Evolutionary conservation across 2,329 filamentous ascomycete species (phyloP).

Genomic region (Ramularia collo-cygni): DNA sequence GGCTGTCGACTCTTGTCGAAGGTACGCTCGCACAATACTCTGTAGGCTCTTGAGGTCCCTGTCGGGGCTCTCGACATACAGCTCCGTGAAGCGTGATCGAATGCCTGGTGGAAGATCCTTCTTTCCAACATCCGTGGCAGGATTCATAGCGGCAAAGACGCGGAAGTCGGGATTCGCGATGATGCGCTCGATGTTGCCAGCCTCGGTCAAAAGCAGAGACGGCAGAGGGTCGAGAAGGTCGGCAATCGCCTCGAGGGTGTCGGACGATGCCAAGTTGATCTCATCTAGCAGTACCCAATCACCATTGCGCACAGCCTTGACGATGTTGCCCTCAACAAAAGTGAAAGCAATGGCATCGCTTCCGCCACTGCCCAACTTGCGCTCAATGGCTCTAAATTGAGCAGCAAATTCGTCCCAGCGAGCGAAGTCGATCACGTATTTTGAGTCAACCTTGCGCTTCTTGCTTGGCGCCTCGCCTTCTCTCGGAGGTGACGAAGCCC

Average conservation of each 20-base stretch:
- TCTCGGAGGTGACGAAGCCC: conserved; percentile 42
- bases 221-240: conserved; percentile 75
- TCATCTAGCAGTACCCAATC: conserved; percentile 97
- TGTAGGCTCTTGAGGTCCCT: conserved; percentile 78
- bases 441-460: conserved; percentile 56
- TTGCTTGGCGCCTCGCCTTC: conserved; percentile 60
- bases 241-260: conserved; percentile 88
- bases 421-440: conserved; percentile 41
- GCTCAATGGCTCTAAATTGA: conserved; percentile 70
- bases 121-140: conserved; percentile 94
- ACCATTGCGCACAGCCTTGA: conserved; percentile 91
- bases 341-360: conserved; percentile 81
- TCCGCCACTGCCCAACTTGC: conserved; percentile 63
- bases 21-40: conserved; percentile 80
- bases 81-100: conserved; percentile 86
- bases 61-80: conserved; percentile 90
- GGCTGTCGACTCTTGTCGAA: conserved; percentile 60
- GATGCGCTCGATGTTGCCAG: conserved; percentile 84
- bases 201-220: conserved; percentile 85
- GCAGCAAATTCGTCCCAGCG: conserved; percentile 76
- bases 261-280: conserved; percentile 90
- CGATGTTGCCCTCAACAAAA: conserved; percentile 91
- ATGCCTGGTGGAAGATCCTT: conserved; percentile 84
- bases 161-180: conserved; percentile 87
- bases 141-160: conserved; percentile 98